Percentiles rank a stretch among this genome's conserved stretches.
Conservation (phyloP, 2,329 filamentous ascomycete genomes). For the Aspergillus phoenicis region DNA sequence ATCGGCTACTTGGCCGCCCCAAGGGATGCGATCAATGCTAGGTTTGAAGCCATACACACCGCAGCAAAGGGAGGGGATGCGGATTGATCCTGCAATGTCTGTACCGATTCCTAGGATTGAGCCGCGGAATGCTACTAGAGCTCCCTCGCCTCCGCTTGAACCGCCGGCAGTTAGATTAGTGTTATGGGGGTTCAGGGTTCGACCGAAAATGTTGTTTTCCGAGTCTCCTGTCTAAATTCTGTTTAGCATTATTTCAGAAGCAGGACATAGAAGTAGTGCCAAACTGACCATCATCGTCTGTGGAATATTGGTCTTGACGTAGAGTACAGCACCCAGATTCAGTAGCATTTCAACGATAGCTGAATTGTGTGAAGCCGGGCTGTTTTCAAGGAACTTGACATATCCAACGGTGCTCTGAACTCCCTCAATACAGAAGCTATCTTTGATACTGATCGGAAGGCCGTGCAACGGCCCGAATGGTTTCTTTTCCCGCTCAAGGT, state of each 20-base stretch:
- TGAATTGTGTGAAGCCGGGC: slow-evolving; percentile 55
- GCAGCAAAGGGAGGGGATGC: slow-evolving; percentile 52
- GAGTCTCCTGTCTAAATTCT: slow-evolving; percentile 45
- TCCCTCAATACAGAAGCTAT: slow-evolving; percentile 52
- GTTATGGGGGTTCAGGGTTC: slow-evolving; percentile 64
- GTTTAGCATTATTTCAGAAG: not conserved
- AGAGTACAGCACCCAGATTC: slow-evolving; percentile 63
- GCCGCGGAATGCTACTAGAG: slow-evolving; percentile 60
- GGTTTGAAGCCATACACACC: slow-evolving; percentile 54
- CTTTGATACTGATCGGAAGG: slow-evolving; percentile 59
- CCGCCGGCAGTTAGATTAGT: slow-evolving; percentile 63
- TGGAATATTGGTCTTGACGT: slow-evolving; percentile 70
- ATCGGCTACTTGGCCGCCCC: slow-evolving; percentile 46
- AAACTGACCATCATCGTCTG: slow-evolving; percentile 45
- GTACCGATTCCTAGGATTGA: slow-evolving; percentile 62
- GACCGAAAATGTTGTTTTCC: slow-evolving; percentile 61
- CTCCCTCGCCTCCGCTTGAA: slow-evolving; percentile 67
- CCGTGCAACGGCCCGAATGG: slow-evolving; percentile 64
- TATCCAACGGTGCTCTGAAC: slow-evolving; percentile 61
- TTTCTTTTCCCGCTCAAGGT: slow-evolving; percentile 42
- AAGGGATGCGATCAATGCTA: slow-evolving; percentile 50
- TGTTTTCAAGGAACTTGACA: slow-evolving; percentile 60
- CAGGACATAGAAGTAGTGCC: not conserved
- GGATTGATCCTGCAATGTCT: slow-evolving; percentile 55
- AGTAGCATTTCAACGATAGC: slow-evolving; percentile 60